Evolutionary conservation across 2,329 filamentous ascomycete species (phyloP), one percentile per base, ranked within the genome.

Genomic region (Aspergillus luchuensis): DNA sequence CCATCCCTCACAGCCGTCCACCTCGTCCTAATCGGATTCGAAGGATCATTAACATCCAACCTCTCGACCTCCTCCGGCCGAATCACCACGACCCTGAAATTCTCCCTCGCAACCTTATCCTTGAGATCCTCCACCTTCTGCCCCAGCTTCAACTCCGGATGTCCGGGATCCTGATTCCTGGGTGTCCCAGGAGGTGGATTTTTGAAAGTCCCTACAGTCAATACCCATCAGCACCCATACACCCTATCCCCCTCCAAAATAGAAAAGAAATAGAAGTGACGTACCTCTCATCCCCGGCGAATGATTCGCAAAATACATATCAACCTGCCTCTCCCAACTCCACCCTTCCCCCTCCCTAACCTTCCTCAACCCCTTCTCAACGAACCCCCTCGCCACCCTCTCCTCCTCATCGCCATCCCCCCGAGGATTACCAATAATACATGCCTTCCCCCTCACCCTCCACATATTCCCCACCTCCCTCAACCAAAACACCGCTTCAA

Each of bases 11-110:
- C 80, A 67, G 87, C 85, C 25, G 82, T 87, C 77, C 92, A 94
- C 61, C 85, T 79, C 81, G 87, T 90, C 69, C 92, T 82, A 64
- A 83, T 80, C 11, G 82, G 81, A 62, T 85, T 84, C 50, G 83
- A 82, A 0, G 88, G 85, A 71, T 91, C 85, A 59, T 84, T 87
- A 56, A 96, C 76, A 72, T 95, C 90, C 15, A 90, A 81, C 69
- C 84, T 82, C 73, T 96, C 92, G 19, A 96, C 88, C 73, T 90
- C 87, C 8, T 90, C 85, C 0, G 96, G 88, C 52, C 88, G 87
- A 73, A 99, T 95, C 71, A 95, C 88, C 3, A 97, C 91, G 0
- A 97, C 91, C 56, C 94, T 82, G 72, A 96, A 97, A 74, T 96
- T 91, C 65, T 79, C 79, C 66, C 92, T 82, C 43, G 91, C 91